A percentile compares a stretch with the other conserved stretches of the same genome.
phyloP scores from a whole-genome alignment of 768 basidiomycete genomes.

The Auricularia auricula-judae region DNA sequence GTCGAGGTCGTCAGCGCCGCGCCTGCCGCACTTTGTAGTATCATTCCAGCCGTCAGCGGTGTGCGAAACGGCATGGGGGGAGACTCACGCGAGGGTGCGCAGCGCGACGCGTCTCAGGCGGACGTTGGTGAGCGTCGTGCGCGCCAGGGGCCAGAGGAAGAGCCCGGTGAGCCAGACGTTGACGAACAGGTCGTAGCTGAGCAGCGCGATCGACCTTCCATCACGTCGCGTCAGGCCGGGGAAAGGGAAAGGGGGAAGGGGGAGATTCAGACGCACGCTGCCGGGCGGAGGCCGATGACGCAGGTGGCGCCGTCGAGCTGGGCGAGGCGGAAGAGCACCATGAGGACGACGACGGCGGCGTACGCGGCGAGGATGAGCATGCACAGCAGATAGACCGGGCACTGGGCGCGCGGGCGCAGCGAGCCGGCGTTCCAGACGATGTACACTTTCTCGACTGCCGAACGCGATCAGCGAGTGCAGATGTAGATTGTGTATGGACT shows the following conservation, averaged over 20 bases:
- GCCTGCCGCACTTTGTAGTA: conserved; percentile 26
- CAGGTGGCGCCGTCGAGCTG: conserved; percentile 25
- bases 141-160: conserved; percentile 37
- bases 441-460: conserved; percentile 8
- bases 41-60: not conserved
- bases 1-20: conserved; percentile 39
- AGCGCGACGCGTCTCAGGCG: conserved; percentile 27
- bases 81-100: conserved; percentile 31
- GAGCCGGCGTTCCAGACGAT: conserved; percentile 11
- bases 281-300: conserved; percentile 34
- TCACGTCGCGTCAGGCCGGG: not conserved
- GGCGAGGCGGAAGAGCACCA: conserved; percentile 20
- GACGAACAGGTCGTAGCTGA: conserved; percentile 38
- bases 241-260: not conserved
- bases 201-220: conserved; percentile 27
- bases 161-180: conserved; percentile 14
- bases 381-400: conserved; percentile 32
- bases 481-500: conserved; percentile 3
- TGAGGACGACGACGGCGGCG: conserved; percentile 25
- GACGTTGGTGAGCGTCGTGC: conserved; percentile 22
- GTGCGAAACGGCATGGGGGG: not conserved
- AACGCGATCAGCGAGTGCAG: not conserved
- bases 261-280: conserved; percentile 17
- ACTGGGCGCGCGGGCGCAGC: conserved; percentile 22
- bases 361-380: conserved; percentile 27